Percentiles rank a stretch among this genome's conserved stretches.
phyloP scores from a whole-genome alignment of 2,329 filamentous ascomycete species.

The Orbilia javanica region DNA sequence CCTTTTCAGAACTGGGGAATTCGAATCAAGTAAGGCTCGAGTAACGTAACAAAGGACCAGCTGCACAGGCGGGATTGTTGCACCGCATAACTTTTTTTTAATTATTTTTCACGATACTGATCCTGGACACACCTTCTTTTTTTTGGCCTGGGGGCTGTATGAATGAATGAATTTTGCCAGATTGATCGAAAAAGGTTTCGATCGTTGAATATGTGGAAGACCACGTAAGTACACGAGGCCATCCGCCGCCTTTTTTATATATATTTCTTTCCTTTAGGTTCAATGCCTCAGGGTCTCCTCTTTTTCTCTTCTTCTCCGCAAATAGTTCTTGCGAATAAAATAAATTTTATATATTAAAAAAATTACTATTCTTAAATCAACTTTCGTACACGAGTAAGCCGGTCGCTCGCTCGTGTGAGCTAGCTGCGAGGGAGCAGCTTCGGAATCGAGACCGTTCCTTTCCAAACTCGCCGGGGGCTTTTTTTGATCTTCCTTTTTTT shows the following conservation, averaged over 20 bases:
- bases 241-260: neutral
- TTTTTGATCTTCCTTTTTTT: neutral
- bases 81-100: too few species aligned
- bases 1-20: neutral
- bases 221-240: constrained; percentile 20
- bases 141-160: neutral
- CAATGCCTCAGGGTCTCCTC: neutral
- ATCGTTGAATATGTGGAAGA: neutral
- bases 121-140: constrained; percentile 1
- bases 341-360: neutral
- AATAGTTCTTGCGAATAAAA: neutral
- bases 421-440: constrained; percentile 5
- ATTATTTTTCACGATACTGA: constrained; percentile 23
- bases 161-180: constrained; percentile 15
- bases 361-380: neutral
- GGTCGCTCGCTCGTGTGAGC: neutral
- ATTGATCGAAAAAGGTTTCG: constrained; percentile 2
- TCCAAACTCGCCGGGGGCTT: neutral
- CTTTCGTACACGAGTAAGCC: neutral
- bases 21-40: constrained; percentile 19
- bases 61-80: neutral
- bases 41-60: neutral
- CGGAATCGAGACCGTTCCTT: constrained; percentile 5
- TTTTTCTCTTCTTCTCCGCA: neutral
- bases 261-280: neutral